Base-by-base conservation (phyloP, 345 rosid species). In the Adansonia digitata region DNA sequence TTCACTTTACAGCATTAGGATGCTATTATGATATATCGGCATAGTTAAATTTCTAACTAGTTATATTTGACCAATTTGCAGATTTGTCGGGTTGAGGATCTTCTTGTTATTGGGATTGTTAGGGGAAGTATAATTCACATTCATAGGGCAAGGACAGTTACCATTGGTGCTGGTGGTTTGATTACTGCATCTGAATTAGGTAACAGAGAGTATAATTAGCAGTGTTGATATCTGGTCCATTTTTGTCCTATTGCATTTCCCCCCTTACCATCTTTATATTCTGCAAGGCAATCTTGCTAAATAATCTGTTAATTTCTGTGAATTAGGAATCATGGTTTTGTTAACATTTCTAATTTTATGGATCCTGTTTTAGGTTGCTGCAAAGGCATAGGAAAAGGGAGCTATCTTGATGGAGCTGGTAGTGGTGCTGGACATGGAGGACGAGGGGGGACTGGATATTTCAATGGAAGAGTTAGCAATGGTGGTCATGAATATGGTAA, bases 341-440 rank as follows among this genome's bases (percentile, higher is more conserved):
- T 72, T 60, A 63, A 61, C 69, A 71, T 48, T 74, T 75, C 77
- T 84, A 59, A 73, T 26, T 60, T 57, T 79, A 22, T 37, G 11
- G 61, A 51, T n/a, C 34, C 34, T 11, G 70, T 81, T 74, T 75
- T 86, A 94, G 98, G 98, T 86, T 94, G 98, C 81, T 90, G 87
- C 82, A 91, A 83, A 31, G 97, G 98, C 52, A 69, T 92, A 59
- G 98, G 97, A 56, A 91, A 84, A 80, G 98, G 98, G 76, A 87
- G 87, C 73, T 92, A 88, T 84, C 85, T 88, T 48, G 79, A 90
- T 79, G 97, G 98, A 77, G 95, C 94, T 84, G 97, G 97, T 63
- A 89, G 98, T 82, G 98, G 98, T 76, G 97, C 97, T 77, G 98
- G 98, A 71, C 98, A 94, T 72, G 98, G 98, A 18, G 98, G 98